Conservation (phyloP, 495 filamentous ascomycete species). For the Monascus purpureus region DNA sequence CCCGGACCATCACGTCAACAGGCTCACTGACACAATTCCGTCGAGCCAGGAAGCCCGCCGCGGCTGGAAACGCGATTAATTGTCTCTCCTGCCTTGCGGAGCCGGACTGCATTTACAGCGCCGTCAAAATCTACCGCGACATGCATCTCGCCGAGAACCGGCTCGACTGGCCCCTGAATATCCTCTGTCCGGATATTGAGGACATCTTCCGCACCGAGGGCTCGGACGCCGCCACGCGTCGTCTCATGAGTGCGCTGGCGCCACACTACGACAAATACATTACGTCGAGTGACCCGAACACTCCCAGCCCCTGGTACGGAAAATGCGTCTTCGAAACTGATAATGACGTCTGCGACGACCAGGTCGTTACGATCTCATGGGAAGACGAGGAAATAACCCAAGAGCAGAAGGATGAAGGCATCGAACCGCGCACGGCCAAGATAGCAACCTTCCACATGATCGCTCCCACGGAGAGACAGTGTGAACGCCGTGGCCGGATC, state of each 20-base stretch:
- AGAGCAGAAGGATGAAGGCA: background rate
- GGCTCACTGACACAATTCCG: constrained; percentile 56
- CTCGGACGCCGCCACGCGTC: constrained; percentile 9
- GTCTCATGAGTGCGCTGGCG: constrained; percentile 29
- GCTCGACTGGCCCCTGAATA: constrained; percentile 67
- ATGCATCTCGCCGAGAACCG: constrained; percentile 44
- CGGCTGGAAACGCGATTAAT: constrained; percentile 68
- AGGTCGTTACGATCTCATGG: constrained; percentile 77
- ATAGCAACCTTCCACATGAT: constrained; percentile 89
- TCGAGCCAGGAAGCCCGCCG: constrained; percentile 52
- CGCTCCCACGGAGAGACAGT: constrained; percentile 75
- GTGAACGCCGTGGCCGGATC: constrained; percentile 64
- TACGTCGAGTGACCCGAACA: constrained; percentile 28
- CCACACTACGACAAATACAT: constrained; percentile 51
- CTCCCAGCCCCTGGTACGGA: constrained; percentile 70
- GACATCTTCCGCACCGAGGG: constrained; percentile 25
- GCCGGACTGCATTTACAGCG: constrained; percentile 63
- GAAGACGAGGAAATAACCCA: constrained; percentile 34
- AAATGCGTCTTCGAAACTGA: constrained; percentile 87
- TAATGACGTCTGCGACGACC: constrained; percentile 83
- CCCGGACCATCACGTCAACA: constrained; percentile 53
- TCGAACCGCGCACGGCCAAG: constrained; percentile 46
- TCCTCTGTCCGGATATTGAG: constrained; percentile 86
- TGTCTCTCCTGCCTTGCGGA: constrained; percentile 71
- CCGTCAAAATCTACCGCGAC: constrained; percentile 61